Percentiles rank a stretch among this genome's conserved stretches.
These are phyloP conservation scores for Pontederia paniculata DNA, from an alignment of 176 grass and related monocot species.

Conservation along the genomic window DNA sequence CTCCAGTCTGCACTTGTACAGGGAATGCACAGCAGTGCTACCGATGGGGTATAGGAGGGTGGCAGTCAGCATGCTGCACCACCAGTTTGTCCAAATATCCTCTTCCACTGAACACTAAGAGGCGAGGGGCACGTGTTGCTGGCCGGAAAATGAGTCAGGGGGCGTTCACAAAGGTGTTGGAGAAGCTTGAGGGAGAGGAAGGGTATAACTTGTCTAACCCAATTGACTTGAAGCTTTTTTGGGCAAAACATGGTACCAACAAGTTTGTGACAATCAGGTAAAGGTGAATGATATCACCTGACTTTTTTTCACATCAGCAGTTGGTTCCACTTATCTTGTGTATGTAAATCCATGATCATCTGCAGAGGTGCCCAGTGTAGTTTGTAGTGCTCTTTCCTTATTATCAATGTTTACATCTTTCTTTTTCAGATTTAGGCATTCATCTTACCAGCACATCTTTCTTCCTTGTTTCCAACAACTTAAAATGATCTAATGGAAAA, in stretches of 20 bases:
- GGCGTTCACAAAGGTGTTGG: not conserved
- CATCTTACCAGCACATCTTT: too few relatives aligned
- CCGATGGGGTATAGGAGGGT: not conserved
- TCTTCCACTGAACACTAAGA: not conserved
- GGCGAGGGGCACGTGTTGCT: not conserved
- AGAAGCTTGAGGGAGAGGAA: not conserved
- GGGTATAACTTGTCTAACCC: not conserved
- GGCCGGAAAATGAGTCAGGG: not conserved
- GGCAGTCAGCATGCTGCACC: not conserved
- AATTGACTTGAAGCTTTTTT: conserved; percentile 3
- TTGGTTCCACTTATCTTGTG: not conserved
- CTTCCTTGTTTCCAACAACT: too few relatives aligned
- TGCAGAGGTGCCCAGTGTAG: not conserved
- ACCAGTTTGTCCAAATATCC: conserved; percentile 1
- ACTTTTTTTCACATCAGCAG: not conserved
- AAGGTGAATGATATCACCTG: not conserved
- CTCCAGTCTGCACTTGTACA: not conserved
- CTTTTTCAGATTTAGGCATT: too few relatives aligned
- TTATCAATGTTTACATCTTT: too few relatives aligned
- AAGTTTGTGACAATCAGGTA: conserved; percentile 3
- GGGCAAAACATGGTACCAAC: conserved; percentile 4
- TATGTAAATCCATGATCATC: not conserved
- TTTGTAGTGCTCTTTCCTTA: too few relatives aligned
- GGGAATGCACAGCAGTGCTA: not conserved
- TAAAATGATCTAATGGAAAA: too few relatives aligned